Conservation (phyloP, 495 filamentous ascomycete species). For the Lasiosphaeriaceae sp. region DNA sequence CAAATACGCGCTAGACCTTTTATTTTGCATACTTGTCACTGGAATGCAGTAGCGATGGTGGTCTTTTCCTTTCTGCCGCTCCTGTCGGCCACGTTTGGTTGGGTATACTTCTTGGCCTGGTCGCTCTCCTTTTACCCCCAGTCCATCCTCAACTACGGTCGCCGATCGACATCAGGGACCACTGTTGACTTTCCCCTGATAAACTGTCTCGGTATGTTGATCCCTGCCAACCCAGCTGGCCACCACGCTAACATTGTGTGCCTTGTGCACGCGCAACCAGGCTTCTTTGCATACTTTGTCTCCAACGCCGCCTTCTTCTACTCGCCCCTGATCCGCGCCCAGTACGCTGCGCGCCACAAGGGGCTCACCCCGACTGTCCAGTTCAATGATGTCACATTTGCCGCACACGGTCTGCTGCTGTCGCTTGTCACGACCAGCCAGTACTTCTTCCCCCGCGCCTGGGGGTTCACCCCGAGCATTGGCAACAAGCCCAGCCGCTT, state of each 20-base stretch:
- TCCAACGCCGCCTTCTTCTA: conserved; percentile 73
- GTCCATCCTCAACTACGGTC: conserved; percentile 66
- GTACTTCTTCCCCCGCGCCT: conserved; percentile 63
- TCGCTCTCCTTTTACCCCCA: conserved; percentile 92
- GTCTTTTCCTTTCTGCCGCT: conserved; percentile 20
- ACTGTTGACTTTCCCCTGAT: conserved; percentile 81
- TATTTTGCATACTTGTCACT: too few species aligned
- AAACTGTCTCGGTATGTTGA: conserved; percentile 68
- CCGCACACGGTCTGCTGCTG: conserved; percentile 67
- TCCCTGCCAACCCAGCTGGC: too few species aligned
- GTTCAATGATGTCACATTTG: conserved; percentile 87
- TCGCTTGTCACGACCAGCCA: conserved; percentile 66
- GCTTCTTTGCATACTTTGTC: conserved; percentile 74
- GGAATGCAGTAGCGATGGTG: background rate
- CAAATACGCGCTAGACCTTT: too few species aligned
- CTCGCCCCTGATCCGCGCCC: conserved; percentile 67
- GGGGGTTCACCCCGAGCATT: conserved; percentile 65
- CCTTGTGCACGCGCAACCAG: conserved; percentile 32
- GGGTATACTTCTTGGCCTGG: conserved; percentile 69
- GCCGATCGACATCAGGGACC: conserved; percentile 73
- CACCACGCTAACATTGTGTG: too few species aligned
- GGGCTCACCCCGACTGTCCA: conserved; percentile 75
- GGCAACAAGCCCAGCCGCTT: conserved; percentile 55
- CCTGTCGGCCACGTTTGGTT: conserved; percentile 54
- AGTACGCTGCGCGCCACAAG: conserved; percentile 80